A percentile compares a stretch with the other conserved stretches of the same genome.
Conservation (phyloP, 306 rosid species). For the Cotoneaster glaucophyllus region DNA sequence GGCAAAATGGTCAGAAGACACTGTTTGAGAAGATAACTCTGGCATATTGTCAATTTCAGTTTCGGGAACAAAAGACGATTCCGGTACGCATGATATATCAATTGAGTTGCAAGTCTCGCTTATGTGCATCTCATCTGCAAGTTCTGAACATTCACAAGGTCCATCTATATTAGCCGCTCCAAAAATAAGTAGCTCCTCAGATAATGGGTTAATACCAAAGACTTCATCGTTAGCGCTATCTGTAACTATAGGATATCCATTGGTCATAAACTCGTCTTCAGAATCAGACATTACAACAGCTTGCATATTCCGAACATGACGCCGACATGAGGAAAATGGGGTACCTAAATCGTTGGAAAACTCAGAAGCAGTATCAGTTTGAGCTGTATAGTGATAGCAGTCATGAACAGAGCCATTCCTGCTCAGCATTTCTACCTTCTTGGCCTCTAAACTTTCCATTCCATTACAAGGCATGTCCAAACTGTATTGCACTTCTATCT, state of each 20-base stretch:
- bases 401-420: slow-evolving; percentile 52
- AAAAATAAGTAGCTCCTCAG: slow-evolving; percentile 27
- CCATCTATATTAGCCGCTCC: slow-evolving; percentile 25
- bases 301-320: slow-evolving; percentile 35
- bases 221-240: slow-evolving; percentile 26
- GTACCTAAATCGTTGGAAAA: slow-evolving; percentile 37
- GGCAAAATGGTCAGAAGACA: slow-evolving; percentile 30
- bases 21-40: slow-evolving; percentile 31
- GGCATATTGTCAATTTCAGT: slow-evolving; percentile 35
- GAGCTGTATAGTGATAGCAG: slow-evolving; percentile 33
- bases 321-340: slow-evolving; percentile 31
- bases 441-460: slow-evolving; percentile 30
- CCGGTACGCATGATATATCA: slow-evolving; percentile 55
- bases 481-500: slow-evolving; percentile 27
- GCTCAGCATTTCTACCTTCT: slow-evolving; percentile 48
- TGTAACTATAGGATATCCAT: slow-evolving; percentile 9
- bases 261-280: slow-evolving; percentile 35
- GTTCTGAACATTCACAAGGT: slow-evolving; percentile 27
- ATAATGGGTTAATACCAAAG: slow-evolving; percentile 22
- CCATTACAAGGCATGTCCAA: slow-evolving; percentile 21
- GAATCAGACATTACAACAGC: slow-evolving; percentile 55
- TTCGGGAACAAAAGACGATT: slow-evolving; percentile 57
- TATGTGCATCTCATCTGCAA: slow-evolving; percentile 27
- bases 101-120: slow-evolving; percentile 35
- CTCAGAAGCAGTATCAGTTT: slow-evolving; percentile 36